Conservation (phyloP, 345 rosid species). For the Boechera stricta region DNA sequence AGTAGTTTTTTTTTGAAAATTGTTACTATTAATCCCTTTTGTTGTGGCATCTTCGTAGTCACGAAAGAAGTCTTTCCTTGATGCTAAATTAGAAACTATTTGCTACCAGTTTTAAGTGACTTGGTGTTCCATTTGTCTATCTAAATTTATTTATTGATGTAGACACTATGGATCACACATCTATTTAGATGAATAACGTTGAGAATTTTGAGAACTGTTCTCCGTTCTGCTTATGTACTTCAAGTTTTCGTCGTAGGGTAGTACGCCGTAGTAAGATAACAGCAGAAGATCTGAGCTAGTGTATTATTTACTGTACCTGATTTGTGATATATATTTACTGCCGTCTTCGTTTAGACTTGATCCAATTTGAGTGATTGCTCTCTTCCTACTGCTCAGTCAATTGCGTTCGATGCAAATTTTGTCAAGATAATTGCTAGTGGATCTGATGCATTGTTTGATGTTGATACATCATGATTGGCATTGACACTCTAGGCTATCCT, state of each 20-base stretch:
- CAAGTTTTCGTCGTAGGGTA: conserved; percentile 9
- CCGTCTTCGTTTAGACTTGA: neutral
- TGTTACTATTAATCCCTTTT: conserved; percentile 12
- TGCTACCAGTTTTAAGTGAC: conserved; percentile 20
- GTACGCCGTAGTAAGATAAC: neutral
- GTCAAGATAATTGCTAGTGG: conserved; percentile 15
- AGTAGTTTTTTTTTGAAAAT: neutral
- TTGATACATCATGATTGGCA: conserved; percentile 22
- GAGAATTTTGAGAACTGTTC: conserved; percentile 28
- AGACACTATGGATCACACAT: conserved; percentile 16
- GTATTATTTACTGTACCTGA: conserved; percentile 1
- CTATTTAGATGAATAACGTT: conserved; percentile 20
- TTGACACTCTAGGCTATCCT: conserved; percentile 41
- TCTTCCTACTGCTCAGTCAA: conserved; percentile 16
- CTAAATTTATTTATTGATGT: conserved; percentile 6
- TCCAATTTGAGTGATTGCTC: conserved; percentile 20
- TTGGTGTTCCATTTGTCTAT: conserved; percentile 21
- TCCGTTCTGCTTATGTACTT: conserved; percentile 5
- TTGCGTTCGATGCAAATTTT: neutral
- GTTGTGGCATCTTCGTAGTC: conserved; percentile 7
- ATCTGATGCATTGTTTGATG: conserved; percentile 21
- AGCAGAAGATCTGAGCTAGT: conserved; percentile 17
- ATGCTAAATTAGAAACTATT: conserved; percentile 31
- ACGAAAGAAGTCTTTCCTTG: conserved; percentile 5
- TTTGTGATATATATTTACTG: conserved; percentile 12